A percentile compares a stretch with the other conserved stretches of the same genome.
Evolutionary conservation across 768 basidiomycete species (phyloP).

Genomic region (Obba rivulosa): DNA sequence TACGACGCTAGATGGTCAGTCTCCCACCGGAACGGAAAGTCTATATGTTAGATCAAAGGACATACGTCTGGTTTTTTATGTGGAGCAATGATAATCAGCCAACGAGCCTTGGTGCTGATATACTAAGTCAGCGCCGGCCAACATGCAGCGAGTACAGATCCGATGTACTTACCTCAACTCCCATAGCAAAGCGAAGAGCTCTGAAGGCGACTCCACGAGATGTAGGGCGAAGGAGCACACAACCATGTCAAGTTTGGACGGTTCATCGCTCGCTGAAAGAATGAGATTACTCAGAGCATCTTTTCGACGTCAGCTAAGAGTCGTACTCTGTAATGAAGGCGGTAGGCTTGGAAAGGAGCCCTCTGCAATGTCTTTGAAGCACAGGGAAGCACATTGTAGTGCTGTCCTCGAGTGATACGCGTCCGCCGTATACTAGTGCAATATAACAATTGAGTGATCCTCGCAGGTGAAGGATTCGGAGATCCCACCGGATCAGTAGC

Average conservation of each 20-base stretch:
- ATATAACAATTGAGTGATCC: not conserved
- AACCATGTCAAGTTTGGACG: constrained; percentile 51
- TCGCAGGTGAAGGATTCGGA: not conserved
- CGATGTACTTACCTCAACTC: constrained; percentile 36
- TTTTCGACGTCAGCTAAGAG: constrained; percentile 10
- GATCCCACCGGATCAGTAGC: constrained; percentile 50
- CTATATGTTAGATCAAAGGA: not conserved
- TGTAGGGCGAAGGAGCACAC: constrained; percentile 75
- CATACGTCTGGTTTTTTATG: constrained; percentile 73
- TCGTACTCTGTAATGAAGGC: not conserved
- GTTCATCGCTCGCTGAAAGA: not conserved
- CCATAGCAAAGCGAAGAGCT: constrained; percentile 59
- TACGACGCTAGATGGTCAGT: constrained; percentile 15
- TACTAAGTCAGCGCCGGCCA: not conserved
- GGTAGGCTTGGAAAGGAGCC: constrained; percentile 39
- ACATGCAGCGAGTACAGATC: not conserved
- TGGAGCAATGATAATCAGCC: constrained; percentile 67
- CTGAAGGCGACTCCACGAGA: constrained; percentile 54
- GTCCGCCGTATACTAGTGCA: constrained; percentile 48
- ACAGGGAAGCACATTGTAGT: constrained; percentile 48
- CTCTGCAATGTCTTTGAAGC: constrained; percentile 59
- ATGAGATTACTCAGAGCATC: not conserved
- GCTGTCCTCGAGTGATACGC: constrained; percentile 54
- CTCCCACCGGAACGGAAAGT: too few species aligned
- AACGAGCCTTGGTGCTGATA: constrained; percentile 47